A percentile compares a stretch with the other conserved stretches of the same genome.
These are phyloP conservation scores for Stachybotrys chlorohalonatus DNA, from an alignment of 2,329 filamentous ascomycete genomes.

Conservation along the genomic window DNA sequence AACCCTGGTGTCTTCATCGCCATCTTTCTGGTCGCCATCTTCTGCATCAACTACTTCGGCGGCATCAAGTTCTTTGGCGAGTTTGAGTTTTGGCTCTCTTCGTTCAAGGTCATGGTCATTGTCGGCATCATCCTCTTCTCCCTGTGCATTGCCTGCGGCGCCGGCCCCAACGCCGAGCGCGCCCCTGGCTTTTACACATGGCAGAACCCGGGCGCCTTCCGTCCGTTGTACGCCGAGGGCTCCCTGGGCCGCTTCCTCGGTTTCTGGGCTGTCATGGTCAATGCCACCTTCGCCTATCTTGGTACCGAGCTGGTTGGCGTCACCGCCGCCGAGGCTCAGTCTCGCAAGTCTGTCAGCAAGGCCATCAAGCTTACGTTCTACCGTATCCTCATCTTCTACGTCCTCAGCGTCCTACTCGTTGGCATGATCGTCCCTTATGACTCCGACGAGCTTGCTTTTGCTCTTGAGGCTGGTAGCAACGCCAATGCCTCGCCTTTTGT, in stretches of 20 bases:
- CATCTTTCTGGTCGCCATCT: conserved; percentile 54
- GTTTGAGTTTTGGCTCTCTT: conserved; percentile 52
- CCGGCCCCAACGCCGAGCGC: conserved; percentile 53
- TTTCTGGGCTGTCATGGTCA: conserved; percentile 65
- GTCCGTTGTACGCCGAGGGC: conserved; percentile 16
- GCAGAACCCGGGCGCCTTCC: conserved; percentile 45
- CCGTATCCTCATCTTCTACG: conserved; percentile 72
- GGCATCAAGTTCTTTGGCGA: conserved; percentile 62
- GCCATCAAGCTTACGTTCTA: conserved; percentile 75
- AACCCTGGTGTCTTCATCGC: conserved; percentile 77
- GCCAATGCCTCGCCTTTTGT: conserved; percentile 57
- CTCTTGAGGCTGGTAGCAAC: conserved; percentile 28
- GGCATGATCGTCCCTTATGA: conserved; percentile 69
- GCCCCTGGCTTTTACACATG: conserved; percentile 59
- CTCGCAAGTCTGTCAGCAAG: conserved; percentile 64
- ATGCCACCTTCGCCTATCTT: conserved; percentile 70
- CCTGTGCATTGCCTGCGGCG: conserved; percentile 54
- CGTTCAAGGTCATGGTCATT: conserved; percentile 61
- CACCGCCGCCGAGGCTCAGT: conserved; percentile 72
- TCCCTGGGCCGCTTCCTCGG: conserved; percentile 44
- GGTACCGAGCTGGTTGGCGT: conserved; percentile 71
- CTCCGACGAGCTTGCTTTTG: conserved; percentile 45
- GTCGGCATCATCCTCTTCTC: conserved; percentile 57
- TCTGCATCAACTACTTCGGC: conserved; percentile 56
- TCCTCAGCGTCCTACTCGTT: conserved; percentile 59